These are phyloP conservation scores for Stagonosporopsis chrysanthemi DNA, from an alignment of 2,329 filamentous ascomycete genomes.

Conservation along the genomic window DNA sequence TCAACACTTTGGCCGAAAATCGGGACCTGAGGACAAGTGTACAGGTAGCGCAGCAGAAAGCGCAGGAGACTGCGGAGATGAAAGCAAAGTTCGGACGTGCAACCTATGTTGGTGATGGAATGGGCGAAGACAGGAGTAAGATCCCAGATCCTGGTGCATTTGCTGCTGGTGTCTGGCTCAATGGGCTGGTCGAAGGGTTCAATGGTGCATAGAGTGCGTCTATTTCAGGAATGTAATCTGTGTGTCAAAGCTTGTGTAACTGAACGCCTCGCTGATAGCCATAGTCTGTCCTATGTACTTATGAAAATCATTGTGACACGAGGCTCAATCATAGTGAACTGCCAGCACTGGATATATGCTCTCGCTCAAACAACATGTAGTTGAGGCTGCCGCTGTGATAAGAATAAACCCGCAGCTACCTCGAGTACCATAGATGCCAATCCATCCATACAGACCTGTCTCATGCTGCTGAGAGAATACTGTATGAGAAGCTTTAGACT, in stretches of 20 bases:
- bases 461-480: no score
- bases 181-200: conserved; percentile 58
- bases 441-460: no score
- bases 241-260: neutral
- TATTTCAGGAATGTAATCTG: neutral
- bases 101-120: conserved; percentile 78
- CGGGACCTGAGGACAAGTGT: conserved; percentile 75
- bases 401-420: no score
- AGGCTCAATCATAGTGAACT: no score
- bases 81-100: conserved; percentile 82
- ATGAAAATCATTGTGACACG: no score
- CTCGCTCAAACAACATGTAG: no score
- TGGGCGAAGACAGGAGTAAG: conserved; percentile 59
- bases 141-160: conserved; percentile 74
- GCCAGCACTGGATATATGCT: no score
- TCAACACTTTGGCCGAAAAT: conserved; percentile 69
- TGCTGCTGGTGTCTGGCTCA: conserved; percentile 83
- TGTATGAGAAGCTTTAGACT: no score
- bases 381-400: no score
- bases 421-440: no score
- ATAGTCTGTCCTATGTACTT: no score
- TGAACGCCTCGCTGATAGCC: no score
- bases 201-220: neutral
- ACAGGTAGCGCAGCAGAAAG: conserved; percentile 74
- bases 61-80: conserved; percentile 88